These are phyloP conservation scores for Trichosanthes cucumerina DNA, from an alignment of 306 rosid species.

Conservation along the genomic window DNA sequence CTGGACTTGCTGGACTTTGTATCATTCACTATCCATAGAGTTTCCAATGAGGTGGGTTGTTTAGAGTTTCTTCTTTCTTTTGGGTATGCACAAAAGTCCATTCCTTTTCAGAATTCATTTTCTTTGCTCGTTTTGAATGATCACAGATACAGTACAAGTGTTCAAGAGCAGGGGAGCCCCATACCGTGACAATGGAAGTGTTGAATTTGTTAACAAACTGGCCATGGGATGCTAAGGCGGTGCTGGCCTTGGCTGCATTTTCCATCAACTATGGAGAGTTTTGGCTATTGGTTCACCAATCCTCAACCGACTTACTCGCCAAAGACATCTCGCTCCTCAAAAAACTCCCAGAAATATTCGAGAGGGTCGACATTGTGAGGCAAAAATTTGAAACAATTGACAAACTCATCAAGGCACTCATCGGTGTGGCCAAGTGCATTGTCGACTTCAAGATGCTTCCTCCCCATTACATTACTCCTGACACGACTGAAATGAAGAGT, in stretches of 20 bases:
- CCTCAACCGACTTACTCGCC: conserved; percentile 33
- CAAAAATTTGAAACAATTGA: conserved; percentile 35
- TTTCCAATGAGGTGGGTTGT: conserved; percentile 36
- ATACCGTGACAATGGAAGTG: conserved; percentile 34
- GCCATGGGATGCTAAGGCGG: conserved; percentile 61
- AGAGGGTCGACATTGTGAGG: conserved; percentile 18
- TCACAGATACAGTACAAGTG: conserved; percentile 48
- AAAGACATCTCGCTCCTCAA: conserved; percentile 39
- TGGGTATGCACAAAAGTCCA: not conserved
- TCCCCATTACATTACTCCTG: conserved; percentile 19
- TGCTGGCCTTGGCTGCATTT: conserved; percentile 59
- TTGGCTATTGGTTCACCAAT: conserved; percentile 39
- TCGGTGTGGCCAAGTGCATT: conserved; percentile 36
- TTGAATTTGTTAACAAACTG: conserved; percentile 33
- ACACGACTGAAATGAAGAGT: conserved; percentile 25
- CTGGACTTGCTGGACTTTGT: conserved; percentile 27
- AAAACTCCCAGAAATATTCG: conserved; percentile 35
- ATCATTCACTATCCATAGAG: conserved; percentile 30
- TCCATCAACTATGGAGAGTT: conserved; percentile 51
- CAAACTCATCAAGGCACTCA: conserved; percentile 27
- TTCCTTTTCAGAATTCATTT: not conserved
- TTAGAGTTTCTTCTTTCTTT: not conserved
- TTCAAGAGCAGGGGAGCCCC: conserved; percentile 39
- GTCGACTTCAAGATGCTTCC: conserved; percentile 32
- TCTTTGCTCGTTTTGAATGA: not conserved